Evolutionary conservation across 176 grass and related monocot species (phyloP).

Genomic region (Poa annua): DNA sequence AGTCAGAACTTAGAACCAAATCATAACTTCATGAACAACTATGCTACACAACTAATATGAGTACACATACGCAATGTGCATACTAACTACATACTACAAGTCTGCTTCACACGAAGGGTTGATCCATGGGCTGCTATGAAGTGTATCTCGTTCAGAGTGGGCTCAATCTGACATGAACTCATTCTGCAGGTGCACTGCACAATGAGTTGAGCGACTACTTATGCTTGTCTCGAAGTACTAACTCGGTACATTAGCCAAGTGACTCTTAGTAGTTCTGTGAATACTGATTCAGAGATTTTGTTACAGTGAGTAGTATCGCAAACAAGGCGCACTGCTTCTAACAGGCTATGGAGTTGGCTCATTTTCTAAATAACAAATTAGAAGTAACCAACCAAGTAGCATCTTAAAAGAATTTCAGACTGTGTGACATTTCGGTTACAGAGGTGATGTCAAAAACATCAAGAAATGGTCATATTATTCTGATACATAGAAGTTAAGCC

Average conservation of each 20-base stretch:
- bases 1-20: not conserved
- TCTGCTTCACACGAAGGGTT: conserved; percentile 1
- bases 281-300: not conserved
- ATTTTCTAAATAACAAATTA: conserved; percentile 22
- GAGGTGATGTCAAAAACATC: conserved; percentile 20
- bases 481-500: conserved; percentile 17
- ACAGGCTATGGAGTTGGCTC: conserved; percentile 12
- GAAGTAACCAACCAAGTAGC: not conserved
- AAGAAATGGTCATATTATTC: conserved; percentile 14
- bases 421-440: conserved; percentile 3
- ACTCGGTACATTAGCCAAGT: not conserved
- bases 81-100: not conserved
- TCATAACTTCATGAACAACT: conserved; percentile 4
- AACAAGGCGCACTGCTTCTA: conserved; percentile 20
- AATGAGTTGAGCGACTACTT: not conserved
- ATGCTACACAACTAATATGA: not conserved
- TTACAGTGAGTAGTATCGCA: not conserved
- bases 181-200: not conserved
- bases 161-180: not conserved
- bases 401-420: conserved; percentile 32
- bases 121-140: not conserved
- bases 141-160: not conserved
- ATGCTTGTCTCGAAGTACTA: not conserved
- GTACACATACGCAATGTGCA: not conserved
- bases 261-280: conserved; percentile 16